Evolutionary conservation across 1,284 basidiomycete species (phyloP).

Genomic region (Stereum hirsutum): DNA sequence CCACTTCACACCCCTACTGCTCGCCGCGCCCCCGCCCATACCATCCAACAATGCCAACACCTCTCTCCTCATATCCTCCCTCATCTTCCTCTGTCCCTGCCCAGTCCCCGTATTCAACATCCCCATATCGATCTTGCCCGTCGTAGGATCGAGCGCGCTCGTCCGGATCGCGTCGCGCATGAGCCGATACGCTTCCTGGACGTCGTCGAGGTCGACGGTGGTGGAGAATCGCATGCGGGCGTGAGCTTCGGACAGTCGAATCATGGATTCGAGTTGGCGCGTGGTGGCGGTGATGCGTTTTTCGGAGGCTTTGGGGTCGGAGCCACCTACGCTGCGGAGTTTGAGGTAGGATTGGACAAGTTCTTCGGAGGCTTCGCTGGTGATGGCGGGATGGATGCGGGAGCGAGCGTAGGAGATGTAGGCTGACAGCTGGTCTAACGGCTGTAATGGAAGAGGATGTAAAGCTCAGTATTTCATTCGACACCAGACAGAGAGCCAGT

Average conservation of each 20-base stretch:
- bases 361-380: slow-evolving; percentile 77
- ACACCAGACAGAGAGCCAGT: too few species aligned
- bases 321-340: slow-evolving; percentile 88
- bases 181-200: slow-evolving; percentile 84
- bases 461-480: slow-evolving; percentile 3
- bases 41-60: slow-evolving; percentile 59
- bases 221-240: slow-evolving; percentile 91
- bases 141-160: slow-evolving; percentile 89
- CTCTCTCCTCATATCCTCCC: slow-evolving; percentile 80
- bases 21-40: slow-evolving; percentile 29
- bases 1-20: slow-evolving; percentile 66
- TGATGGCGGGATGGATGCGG: slow-evolving; percentile 85
- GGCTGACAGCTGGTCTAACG: slow-evolving; percentile 82
- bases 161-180: slow-evolving; percentile 96
- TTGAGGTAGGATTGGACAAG: slow-evolving; percentile 89
- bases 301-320: slow-evolving; percentile 81
- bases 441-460: slow-evolving; percentile 32
- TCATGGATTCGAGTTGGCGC: slow-evolving; percentile 95
- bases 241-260: slow-evolving; percentile 95
- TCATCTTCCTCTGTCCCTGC: slow-evolving; percentile 71
- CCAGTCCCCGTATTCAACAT: slow-evolving; percentile 93
- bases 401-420: slow-evolving; percentile 93
- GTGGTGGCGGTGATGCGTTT: slow-evolving; percentile 98
- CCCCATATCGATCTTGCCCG: slow-evolving; percentile 95
- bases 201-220: slow-evolving; percentile 81